phyloP scores from a whole-genome alignment of 2,329 filamentous ascomycete genomes.

The Neonectria ditissima region DNA sequence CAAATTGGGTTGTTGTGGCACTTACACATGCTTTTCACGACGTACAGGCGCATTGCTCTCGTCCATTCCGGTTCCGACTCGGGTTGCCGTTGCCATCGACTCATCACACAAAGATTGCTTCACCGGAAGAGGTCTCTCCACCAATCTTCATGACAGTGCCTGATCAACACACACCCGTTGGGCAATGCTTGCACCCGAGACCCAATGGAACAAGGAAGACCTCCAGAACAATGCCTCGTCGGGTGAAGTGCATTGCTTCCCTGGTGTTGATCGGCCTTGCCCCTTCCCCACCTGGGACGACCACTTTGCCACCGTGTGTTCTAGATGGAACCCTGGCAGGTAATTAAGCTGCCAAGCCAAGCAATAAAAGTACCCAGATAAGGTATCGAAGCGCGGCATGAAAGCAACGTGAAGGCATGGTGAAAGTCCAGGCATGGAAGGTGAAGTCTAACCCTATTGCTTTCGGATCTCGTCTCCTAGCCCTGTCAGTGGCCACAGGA shows the following conservation, averaged over 20 bases:
- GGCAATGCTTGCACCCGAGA: neutral
- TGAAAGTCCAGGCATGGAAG: neutral
- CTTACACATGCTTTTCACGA: slow-evolving; percentile 4
- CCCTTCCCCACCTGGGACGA: neutral
- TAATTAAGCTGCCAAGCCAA: neutral
- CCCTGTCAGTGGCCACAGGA: neutral
- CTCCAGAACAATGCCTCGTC: neutral
- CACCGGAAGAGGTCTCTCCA: neutral
- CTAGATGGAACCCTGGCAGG: neutral
- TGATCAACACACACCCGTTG: neutral
- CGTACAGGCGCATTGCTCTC: neutral
- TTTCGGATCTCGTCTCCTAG: neutral
- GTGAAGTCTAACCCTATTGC: neutral
- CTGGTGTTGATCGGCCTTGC: neutral
- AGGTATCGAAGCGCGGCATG: neutral
- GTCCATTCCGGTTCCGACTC: neutral
- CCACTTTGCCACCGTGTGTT: neutral
- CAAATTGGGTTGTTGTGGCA: neutral
- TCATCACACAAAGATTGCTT: neutral
- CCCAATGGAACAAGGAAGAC: neutral
- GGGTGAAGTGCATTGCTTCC: neutral
- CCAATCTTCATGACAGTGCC: neutral
- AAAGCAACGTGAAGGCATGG: neutral
- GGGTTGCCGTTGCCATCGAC: neutral
- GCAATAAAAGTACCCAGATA: neutral